Percentiles rank a stretch among this genome's conserved stretches.
phyloP scores from a whole-genome alignment of 2,329 filamentous ascomycete species.

The Penicillium sp. region DNA sequence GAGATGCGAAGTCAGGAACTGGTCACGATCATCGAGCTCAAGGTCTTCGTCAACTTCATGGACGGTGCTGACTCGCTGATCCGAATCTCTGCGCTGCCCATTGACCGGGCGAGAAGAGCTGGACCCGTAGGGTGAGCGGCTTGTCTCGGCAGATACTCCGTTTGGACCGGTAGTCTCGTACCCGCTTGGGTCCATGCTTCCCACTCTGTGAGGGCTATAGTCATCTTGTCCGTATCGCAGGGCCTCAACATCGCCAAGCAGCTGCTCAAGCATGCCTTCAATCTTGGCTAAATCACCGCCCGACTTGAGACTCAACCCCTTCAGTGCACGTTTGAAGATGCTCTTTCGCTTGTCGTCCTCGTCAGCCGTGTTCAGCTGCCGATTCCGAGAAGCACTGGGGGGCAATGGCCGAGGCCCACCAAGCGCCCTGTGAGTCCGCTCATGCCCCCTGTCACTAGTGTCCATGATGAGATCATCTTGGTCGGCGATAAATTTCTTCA shows the following conservation, averaged over 20 bases:
- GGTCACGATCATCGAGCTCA: slow-evolving; percentile 52
- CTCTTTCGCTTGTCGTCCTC: slow-evolving; percentile 78
- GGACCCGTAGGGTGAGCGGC: slow-evolving; percentile 70
- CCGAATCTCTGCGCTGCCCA: slow-evolving; percentile 55
- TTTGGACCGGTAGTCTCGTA: slow-evolving; percentile 82
- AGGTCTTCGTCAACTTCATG: slow-evolving; percentile 71
- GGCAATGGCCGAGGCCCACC: slow-evolving; percentile 84
- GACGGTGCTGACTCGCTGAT: slow-evolving; percentile 86
- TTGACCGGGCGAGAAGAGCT: slow-evolving; percentile 48
- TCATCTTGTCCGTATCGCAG: slow-evolving; percentile 60
- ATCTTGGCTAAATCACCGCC: slow-evolving; percentile 84
- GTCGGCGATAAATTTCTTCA: slow-evolving; percentile 87
- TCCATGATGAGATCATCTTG: slow-evolving; percentile 88
- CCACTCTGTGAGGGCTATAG: slow-evolving; percentile 30
- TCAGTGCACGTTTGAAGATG: slow-evolving; percentile 90
- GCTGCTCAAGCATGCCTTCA: slow-evolving; percentile 85
- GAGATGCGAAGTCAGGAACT: slow-evolving; percentile 54
- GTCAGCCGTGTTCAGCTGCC: slow-evolving; percentile 50
- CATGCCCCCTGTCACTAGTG: slow-evolving; percentile 81
- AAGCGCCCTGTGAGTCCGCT: slow-evolving; percentile 78
- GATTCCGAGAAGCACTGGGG: slow-evolving; percentile 58
- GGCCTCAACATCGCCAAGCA: slow-evolving; percentile 87
- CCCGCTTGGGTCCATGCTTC: slow-evolving; percentile 66
- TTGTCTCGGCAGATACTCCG: slow-evolving; percentile 66
- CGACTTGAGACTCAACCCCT: slow-evolving; percentile 83